phyloP scores from a whole-genome alignment of 805 yeast genomes.

The Wickerhamomyces chambardii region DNA sequence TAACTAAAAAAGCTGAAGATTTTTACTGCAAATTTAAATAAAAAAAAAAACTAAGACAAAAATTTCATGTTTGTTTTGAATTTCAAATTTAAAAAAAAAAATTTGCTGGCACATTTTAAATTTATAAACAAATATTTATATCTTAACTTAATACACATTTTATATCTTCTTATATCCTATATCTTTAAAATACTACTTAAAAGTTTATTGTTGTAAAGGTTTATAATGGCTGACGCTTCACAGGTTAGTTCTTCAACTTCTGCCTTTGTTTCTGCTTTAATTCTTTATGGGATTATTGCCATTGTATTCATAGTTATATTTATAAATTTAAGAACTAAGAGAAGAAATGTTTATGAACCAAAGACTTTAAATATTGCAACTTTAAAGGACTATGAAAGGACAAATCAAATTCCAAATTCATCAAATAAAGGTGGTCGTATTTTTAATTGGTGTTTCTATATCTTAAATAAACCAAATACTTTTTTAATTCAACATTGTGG shows the following conservation, averaged over 20 bases:
- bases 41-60: no score
- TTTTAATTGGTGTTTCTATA: slow-evolving; percentile 44
- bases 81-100: no score
- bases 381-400: slow-evolving; percentile 36
- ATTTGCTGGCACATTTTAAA: no score
- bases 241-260: slow-evolving; percentile 49
- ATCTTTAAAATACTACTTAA: no score
- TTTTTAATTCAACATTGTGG: slow-evolving; percentile 64
- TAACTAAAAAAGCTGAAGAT: no score
- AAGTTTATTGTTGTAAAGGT: no score
- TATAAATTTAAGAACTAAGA: slow-evolving; percentile 50
- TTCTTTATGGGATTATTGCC: slow-evolving; percentile 53
- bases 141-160: no score
- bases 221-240: slow-evolving; percentile 12
- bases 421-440: no score
- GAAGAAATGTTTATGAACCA: slow-evolving; percentile 75
- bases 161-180: no score
- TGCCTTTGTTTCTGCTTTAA: slow-evolving; percentile 67
- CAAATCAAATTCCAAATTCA: slow-evolving; percentile 58
- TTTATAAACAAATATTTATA: no score
- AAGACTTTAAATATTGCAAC: slow-evolving; percentile 40
- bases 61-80: no score
- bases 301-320: slow-evolving; percentile 53
- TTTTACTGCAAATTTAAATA: no score
- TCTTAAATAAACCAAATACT: slow-evolving; percentile 47